phyloP scores from a whole-genome alignment of 495 filamentous ascomycete species.

The Saxophila tyrrhenica region DNA sequence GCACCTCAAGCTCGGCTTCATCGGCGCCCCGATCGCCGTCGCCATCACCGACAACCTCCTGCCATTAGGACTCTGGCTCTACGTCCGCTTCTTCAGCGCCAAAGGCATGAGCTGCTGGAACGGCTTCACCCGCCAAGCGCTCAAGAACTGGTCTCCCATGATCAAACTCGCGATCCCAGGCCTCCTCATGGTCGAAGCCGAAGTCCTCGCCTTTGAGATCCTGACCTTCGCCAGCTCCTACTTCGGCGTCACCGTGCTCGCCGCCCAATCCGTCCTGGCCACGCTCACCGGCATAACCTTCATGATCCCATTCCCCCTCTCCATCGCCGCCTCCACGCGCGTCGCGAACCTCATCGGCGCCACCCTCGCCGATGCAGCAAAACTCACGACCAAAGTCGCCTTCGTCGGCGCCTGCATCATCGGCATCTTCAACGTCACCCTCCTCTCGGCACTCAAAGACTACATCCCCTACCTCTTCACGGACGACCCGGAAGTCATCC shows the following conservation, averaged over 20 bases:
- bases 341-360: slow-evolving; percentile 59
- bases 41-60: slow-evolving; percentile 19
- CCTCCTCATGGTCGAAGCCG: slow-evolving; percentile 20
- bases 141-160: slow-evolving; percentile 25
- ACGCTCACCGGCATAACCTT: slow-evolving; percentile 15
- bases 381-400: slow-evolving; percentile 56
- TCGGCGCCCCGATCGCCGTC: slow-evolving; percentile 20
- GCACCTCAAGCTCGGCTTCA: slow-evolving; percentile 15
- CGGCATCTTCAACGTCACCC: slow-evolving; percentile 27
- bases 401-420: slow-evolving; percentile 25
- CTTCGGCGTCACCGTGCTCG: slow-evolving; percentile 17
- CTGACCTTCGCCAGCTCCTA: slow-evolving; percentile 21
- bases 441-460: slow-evolving; percentile 27
- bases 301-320: slow-evolving; percentile 38
- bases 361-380: slow-evolving; percentile 56
- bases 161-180: slow-evolving; percentile 23
- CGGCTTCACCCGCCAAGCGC: slow-evolving; percentile 11
- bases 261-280: slow-evolving; percentile 21
- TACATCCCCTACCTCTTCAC: slow-evolving; percentile 31
- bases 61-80: slow-evolving; percentile 17
- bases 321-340: slow-evolving; percentile 51
- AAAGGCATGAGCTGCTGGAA: slow-evolving; percentile 20
- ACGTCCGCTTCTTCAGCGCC: slow-evolving; percentile 15
- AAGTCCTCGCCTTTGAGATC: slow-evolving; percentile 25
- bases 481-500: slow-evolving; percentile 29